These are phyloP conservation scores for Cystobasidium ongulense DNA, from an alignment of 768 basidiomycete species.

Conservation along the genomic window DNA sequence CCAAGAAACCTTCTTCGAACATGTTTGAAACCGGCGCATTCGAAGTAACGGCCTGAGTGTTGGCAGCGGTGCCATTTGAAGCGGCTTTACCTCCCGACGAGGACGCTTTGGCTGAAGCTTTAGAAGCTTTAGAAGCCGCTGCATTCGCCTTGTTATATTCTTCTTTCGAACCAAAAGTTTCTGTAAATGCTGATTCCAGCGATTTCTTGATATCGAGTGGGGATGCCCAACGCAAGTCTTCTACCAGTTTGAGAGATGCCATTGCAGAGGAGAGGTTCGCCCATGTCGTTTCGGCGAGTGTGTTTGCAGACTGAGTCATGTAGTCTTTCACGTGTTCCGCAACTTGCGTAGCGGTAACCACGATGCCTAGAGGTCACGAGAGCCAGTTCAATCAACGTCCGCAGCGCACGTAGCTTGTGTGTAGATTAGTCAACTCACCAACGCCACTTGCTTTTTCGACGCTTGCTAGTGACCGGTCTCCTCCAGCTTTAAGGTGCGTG, in stretches of 20 bases:
- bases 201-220: conserved; percentile 75
- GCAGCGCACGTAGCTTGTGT: not conserved
- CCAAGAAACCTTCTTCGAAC: conserved; percentile 91
- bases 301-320: conserved; percentile 50
- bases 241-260: conserved; percentile 56
- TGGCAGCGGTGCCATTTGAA: conserved; percentile 5
- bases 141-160: conserved; percentile 31
- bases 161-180: conserved; percentile 66
- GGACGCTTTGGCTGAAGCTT: conserved; percentile 28
- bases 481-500: conserved; percentile 62
- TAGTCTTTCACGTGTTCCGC: conserved; percentile 54
- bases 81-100: conserved; percentile 29
- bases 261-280: conserved; percentile 60
- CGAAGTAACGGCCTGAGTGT: conserved; percentile 10
- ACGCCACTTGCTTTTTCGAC: conserved; percentile 79
- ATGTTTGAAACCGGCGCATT: conserved; percentile 45
- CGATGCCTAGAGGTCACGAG: conserved; percentile 58
- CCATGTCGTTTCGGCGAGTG: conserved; percentile 59
- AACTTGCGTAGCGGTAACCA: conserved; percentile 62
- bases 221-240: conserved; percentile 69
- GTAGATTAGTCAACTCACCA: conserved; percentile 53
- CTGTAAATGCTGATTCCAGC: conserved; percentile 61
- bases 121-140: conserved; percentile 35
- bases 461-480: conserved; percentile 56
- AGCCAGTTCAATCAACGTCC: too few relatives aligned